Evolutionary conservation across 1,284 basidiomycete species (phyloP), one percentile per base, ranked within the genome.

Genomic region (Volvariella volvacea): DNA sequence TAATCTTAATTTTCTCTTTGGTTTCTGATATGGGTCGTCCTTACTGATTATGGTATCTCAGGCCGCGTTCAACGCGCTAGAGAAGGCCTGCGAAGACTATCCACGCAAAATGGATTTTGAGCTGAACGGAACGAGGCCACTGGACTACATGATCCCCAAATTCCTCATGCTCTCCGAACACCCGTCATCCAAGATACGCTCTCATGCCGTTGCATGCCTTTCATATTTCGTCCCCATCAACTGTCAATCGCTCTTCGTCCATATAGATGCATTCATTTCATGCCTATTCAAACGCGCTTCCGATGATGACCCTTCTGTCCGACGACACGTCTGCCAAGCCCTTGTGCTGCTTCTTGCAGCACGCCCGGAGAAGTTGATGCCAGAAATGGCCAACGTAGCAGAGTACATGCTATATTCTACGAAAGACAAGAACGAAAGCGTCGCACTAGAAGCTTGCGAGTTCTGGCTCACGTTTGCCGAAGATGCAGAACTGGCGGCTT

Each of bases 391-490:
- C 42, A 94, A 92, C 56, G 92, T 99, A 37, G 94, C 96, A 33
- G 92, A 97, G 61, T 99, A 97, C 68, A 99, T 99, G 90, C 78
- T 98, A 32, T 99, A 94, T 69, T 97, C 92, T 30, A 98, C 92
- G 8, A 92, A 94, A 64, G 95, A 98, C 73, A 85, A 88, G 66
- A 90, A 98, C 64, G 92, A 96, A 68, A 83, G 83, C 47, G 92
- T 97, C 43, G 92, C 93, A 3, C 73, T 97, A 34, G 94, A 97
- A 68, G 96, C 96, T 10, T 97, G 93, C 76, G 96, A 99, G 73
- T 99, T 99, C 67, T 99, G 96, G 96, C 78, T 99, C 51, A 97
- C 95, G 1, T 99, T 99, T 59, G 93, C 96, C 14, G 96, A 99
- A 63, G 92, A 98, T 58, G 81, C 83, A 12, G 84, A 90, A 41